A percentile compares a stretch with the other conserved stretches of the same genome.
These are phyloP conservation scores for Calonectria pteridis DNA, from an alignment of 2,329 filamentous ascomycete species.

Conservation along the genomic window DNA sequence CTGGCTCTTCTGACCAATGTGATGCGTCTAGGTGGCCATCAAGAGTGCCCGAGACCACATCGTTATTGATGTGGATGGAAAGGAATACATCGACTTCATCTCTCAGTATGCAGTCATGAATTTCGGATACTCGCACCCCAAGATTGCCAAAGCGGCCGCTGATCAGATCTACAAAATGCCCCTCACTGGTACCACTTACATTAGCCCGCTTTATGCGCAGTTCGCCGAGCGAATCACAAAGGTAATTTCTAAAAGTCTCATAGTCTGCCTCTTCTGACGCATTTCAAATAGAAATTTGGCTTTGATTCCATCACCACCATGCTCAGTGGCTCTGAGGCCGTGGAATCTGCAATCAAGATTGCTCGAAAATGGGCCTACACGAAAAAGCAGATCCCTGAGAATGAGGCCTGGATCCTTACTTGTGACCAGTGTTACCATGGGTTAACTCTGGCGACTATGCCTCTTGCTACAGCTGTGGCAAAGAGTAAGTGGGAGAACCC, in stretches of 20 bases:
- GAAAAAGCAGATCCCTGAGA: conserved; percentile 18
- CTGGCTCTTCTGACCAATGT: not conserved
- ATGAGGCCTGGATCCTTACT: conserved; percentile 21
- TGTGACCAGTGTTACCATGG: conserved; percentile 26
- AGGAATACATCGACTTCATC: conserved; percentile 30
- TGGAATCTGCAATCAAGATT: conserved; percentile 30
- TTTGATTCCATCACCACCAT: conserved; percentile 24
- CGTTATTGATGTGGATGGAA: conserved; percentile 25
- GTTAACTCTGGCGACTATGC: conserved; percentile 22
- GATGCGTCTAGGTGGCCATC: conserved; percentile 10
- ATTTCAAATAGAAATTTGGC: conserved; percentile 19
- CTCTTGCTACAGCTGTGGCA: conserved; percentile 16
- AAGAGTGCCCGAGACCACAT: conserved; percentile 20
- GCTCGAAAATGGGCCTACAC: conserved; percentile 32
- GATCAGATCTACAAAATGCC: conserved; percentile 25
- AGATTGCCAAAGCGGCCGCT: conserved; percentile 15
- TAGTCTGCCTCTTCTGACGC: not conserved
- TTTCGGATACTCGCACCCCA: conserved; percentile 24
- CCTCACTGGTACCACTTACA: conserved; percentile 7
- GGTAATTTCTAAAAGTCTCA: not conserved
- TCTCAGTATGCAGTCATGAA: conserved; percentile 22
- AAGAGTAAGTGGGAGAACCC: conserved; percentile 1
- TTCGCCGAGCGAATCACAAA: conserved; percentile 27
- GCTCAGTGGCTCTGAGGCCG: conserved; percentile 17
- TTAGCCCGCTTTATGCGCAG: conserved; percentile 24